A percentile compares a stretch with the other conserved stretches of the same genome.
phyloP scores from a whole-genome alignment of 345 rosid species.

The Arabis hirsuta region DNA sequence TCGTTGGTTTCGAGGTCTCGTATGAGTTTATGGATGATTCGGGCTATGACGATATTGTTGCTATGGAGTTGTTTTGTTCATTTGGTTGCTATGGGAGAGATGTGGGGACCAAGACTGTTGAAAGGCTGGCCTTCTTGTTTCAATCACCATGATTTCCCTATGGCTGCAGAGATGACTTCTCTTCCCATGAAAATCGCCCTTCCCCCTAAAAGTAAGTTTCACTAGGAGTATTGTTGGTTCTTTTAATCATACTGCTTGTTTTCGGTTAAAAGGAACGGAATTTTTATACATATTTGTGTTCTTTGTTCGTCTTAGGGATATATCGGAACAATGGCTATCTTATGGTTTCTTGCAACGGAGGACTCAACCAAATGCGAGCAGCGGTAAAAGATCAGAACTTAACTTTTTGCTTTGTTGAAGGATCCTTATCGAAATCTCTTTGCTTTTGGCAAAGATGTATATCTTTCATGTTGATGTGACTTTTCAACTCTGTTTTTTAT shows the following conservation, averaged over 20 bases:
- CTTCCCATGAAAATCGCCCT: slow-evolving; percentile 52
- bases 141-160: slow-evolving; percentile 49
- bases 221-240: neutral
- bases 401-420: neutral
- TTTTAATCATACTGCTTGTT: neutral
- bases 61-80: slow-evolving; percentile 97
- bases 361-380: slow-evolving; percentile 94
- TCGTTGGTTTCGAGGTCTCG: slow-evolving; percentile 49
- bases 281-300: neutral
- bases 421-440: neutral
- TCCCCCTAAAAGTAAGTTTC: slow-evolving; percentile 81
- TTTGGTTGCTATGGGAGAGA: slow-evolving; percentile 82
- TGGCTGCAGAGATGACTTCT: slow-evolving; percentile 49
- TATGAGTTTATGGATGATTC: slow-evolving; percentile 86
- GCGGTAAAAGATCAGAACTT: slow-evolving; percentile 54
- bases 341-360: slow-evolving; percentile 94
- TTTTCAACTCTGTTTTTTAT: slow-evolving; percentile 26
- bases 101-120: slow-evolving; percentile 86
- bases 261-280: neutral
- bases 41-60: slow-evolving; percentile 85
- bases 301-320: slow-evolving; percentile 57
- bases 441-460: neutral
- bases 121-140: slow-evolving; percentile 92
- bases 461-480: slow-evolving; percentile 6
- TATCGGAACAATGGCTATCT: slow-evolving; percentile 95